Evolutionary conservation across 306 rosid species (phyloP), one percentile per base, ranked within the genome.

Genomic region (Pyrus communis): DNA sequence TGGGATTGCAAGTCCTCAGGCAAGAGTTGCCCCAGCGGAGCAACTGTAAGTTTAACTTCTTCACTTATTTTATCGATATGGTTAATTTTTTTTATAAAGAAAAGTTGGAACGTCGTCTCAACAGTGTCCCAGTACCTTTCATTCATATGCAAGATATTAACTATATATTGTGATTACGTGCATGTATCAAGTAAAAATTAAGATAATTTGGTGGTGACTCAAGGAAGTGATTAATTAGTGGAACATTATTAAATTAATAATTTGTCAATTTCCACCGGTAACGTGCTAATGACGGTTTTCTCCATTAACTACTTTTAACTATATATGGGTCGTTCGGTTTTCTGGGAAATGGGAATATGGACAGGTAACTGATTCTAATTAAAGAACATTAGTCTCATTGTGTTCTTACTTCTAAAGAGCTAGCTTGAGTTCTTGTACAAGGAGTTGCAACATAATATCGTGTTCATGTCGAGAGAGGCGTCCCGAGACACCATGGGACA

Each of bases 1-100:
- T 89, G 93, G 91, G 80, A 55, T 55, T 85, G 88, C 78, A 89
- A 89, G 71, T 54, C 67, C 60, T 86, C 89, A 10, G 73, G 77
- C 71, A 70, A 69, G 30, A 69, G 71, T 61, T 89, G 93, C 63
- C 91, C 89, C 22, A 72, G 1, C 13, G 91, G 93, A 75, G 87
- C 87, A 33, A 79, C 90, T 78, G 91, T 89, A 79, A 6, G 73
- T 63, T 13, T 28, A 62, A 61, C 31, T 27, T 13, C 7, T 5
- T 13, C 30, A 2, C 19, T 61, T 61, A 6, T 27, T 27, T 14
- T 2, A 11, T 60, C 28, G 3, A 12, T 60, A 12, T 60, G 4
- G 30, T 61, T 61, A 61, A 12, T 60, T n/a, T 60, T 60, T 19
- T 19, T 58, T n/a, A n/a, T 1, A 11, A n/a, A 58, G 5, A 22